Conservation (phyloP, 495 filamentous ascomycete species). For the Aspergillus leporis region DNA sequence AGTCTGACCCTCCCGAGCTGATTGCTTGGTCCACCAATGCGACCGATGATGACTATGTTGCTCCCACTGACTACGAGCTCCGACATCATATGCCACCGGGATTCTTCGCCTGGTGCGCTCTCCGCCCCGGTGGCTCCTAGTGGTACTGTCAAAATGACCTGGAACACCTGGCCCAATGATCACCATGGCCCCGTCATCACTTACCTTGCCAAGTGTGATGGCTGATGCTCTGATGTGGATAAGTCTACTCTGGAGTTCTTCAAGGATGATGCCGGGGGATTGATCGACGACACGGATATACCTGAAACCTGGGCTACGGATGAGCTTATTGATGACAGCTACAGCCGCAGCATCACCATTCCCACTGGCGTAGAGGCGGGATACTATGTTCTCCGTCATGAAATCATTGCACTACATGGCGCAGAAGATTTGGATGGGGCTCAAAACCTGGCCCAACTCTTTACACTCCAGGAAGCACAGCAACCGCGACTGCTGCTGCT, state of each 20-base stretch:
- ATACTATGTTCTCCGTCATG: constrained; percentile 78
- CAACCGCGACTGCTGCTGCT: constrained; percentile 5
- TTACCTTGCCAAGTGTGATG: constrained; percentile 75
- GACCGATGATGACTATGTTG: constrained; percentile 60
- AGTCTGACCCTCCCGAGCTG: constrained; percentile 45
- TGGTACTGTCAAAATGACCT: constrained; percentile 58
- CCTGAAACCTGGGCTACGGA: constrained; percentile 72
- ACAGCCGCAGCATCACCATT: constrained; percentile 68
- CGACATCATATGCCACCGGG: constrained; percentile 72
- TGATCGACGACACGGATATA: constrained; percentile 56
- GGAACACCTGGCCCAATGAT: constrained; percentile 65
- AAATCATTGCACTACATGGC: constrained; percentile 78
- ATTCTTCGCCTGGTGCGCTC: constrained; percentile 51
- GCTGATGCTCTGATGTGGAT: constrained; percentile 65
- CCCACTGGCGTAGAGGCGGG: constrained; percentile 63
- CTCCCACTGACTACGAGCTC: constrained; percentile 46
- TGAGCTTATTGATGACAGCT: constrained; percentile 64
- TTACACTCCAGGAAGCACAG: constrained; percentile 29
- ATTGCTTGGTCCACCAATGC: constrained; percentile 57
- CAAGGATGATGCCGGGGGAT: constrained; percentile 43
- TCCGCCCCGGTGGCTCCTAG: constrained; percentile 57
- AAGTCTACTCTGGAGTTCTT: constrained; percentile 67
- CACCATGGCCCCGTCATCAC: constrained; percentile 73
- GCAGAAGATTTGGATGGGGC: constrained; percentile 61
- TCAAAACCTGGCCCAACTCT: constrained; percentile 63